Evolutionary conservation across 768 basidiomycete genomes (phyloP), one percentile per base, ranked within the genome.

Genomic region (Butyriboletus loyo): DNA sequence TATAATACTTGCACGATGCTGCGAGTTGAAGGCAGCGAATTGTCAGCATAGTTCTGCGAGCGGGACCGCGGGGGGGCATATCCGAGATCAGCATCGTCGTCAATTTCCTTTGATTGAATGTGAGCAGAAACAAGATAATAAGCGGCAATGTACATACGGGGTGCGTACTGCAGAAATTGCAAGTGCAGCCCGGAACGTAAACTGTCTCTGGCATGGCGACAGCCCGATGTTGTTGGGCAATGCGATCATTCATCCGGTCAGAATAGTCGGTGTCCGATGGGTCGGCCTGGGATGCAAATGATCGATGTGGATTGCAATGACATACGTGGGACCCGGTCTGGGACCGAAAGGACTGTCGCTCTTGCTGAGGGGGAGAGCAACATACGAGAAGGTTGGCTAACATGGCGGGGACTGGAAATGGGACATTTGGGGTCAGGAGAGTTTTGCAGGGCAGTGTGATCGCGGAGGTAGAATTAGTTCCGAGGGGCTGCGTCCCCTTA

Each of bases 1-100:
- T 71, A 71, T 11, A 71, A 37, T 6, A 68, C 55, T n/a, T 68
- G 55, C 30, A 66, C 48, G 31, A 69, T 38, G 34, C 53, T 62
- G 22, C 52, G 50, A 19, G 54, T 54, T 1, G 68, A 51, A 44
- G 68, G 66, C 37, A 66, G 24, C 7, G 40, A 42, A 27, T 7
- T 4, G 3, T 6, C 22, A 25, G 28, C 37, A 38, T 37, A 5
- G n/a, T 24, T 27, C 10, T n/a, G 54, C 8, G 52, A 40, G 22
- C 5, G 19, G 10, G 45, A 11, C 5, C 24, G 38, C 21, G 21
- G n/a, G 8, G 49, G 2, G 14, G 7, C 14, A 13, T 9, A 17
- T 6, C 35, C 40, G 9, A 9, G 22, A 2, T 39, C 22, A 5
- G 25, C 37, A 32, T 46, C 41, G 5, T 44, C 42, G 5, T 52